Evolutionary conservation across 2,329 filamentous ascomycete genomes (phyloP).

Genomic region (Chlorencoelia australis): DNA sequence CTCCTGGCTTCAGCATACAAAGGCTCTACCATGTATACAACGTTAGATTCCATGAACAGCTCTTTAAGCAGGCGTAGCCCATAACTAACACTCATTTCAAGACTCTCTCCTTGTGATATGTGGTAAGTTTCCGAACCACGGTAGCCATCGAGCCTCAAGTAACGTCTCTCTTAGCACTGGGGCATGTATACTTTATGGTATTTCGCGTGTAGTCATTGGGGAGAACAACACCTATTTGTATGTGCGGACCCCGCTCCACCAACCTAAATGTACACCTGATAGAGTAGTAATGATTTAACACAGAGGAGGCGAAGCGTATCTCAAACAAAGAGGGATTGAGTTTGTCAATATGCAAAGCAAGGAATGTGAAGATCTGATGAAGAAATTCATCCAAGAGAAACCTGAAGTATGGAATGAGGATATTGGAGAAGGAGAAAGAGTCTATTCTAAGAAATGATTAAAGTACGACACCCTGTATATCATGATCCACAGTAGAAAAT

Average conservation of each 20-base stretch:
- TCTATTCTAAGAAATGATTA: slow-evolving; percentile 29
- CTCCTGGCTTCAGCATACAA: slow-evolving; percentile 59
- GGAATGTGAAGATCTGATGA: slow-evolving; percentile 60
- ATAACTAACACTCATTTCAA: slow-evolving; percentile 2
- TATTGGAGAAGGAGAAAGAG: slow-evolving; percentile 39
- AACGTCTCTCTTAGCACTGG: slow-evolving; percentile 40
- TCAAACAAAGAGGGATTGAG: slow-evolving; percentile 58
- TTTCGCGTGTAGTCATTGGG: slow-evolving; percentile 64
- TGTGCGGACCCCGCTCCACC: slow-evolving; percentile 37
- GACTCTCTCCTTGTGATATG: slow-evolving; percentile 69
- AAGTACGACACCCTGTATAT: slow-evolving; percentile 10
- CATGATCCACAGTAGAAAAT: too few species aligned
- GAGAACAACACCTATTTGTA: slow-evolving; percentile 70
- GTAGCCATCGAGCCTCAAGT: slow-evolving; percentile 12
- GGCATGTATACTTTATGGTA: slow-evolving; percentile 66
- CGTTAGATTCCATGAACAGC: slow-evolving; percentile 27
- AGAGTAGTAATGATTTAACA: too few species aligned
- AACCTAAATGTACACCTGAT: too few species aligned
- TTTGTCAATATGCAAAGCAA: slow-evolving; percentile 59
- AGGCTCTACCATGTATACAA: slow-evolving; percentile 75
- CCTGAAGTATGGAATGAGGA: slow-evolving; percentile 63
- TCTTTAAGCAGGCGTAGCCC: too few species aligned
- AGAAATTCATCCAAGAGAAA: slow-evolving; percentile 60
- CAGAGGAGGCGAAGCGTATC: slow-evolving; percentile 57
- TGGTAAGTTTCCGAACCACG: slow-evolving; percentile 29